These are phyloP conservation scores for Tolypocladium tundrense DNA, from an alignment of 2,329 filamentous ascomycete species.

Conservation along the genomic window DNA sequence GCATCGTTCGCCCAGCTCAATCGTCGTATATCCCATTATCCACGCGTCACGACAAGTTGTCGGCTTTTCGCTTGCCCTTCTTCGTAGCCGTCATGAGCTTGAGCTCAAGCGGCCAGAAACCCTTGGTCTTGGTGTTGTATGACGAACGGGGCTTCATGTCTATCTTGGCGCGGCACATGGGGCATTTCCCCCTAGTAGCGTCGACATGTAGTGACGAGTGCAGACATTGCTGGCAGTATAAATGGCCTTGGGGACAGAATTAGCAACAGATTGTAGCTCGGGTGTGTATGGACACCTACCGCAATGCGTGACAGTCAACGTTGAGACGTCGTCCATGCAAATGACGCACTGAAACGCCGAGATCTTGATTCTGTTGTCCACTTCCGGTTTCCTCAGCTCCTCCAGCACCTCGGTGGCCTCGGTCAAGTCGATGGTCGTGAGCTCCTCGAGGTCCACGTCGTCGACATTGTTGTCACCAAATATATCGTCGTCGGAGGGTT, in stretches of 20 bases:
- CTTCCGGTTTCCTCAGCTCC: conserved; percentile 31
- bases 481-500: conserved; percentile 13
- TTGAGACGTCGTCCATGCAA: conserved; percentile 52
- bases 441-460: conserved; percentile 12
- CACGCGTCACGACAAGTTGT: conserved; percentile 13
- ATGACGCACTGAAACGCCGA: conserved; percentile 54
- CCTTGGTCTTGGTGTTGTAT: conserved; percentile 37
- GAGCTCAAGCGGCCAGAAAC: conserved; percentile 48
- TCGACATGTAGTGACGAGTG: conserved; percentile 50
- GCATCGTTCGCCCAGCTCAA: too few relatives aligned
- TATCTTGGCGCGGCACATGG: conserved; percentile 53
- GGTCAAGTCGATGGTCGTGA: conserved; percentile 23
- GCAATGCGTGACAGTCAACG: conserved; percentile 54
- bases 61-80: conserved; percentile 34
- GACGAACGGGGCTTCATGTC: conserved; percentile 32
- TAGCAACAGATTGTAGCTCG: not conserved
- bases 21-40: not conserved
- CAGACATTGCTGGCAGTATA: conserved; percentile 54
- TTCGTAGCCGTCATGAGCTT: conserved; percentile 50
- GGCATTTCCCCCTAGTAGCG: conserved; percentile 45
- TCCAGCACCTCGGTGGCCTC: conserved; percentile 33
- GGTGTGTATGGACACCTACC: conserved; percentile 34
- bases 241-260: conserved; percentile 38
- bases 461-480: conserved; percentile 13
- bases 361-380: conserved; percentile 41